Evolutionary conservation across 257 asterid species (phyloP), one percentile per base, ranked within the genome.

Genomic region (Eustoma russellianum): DNA sequence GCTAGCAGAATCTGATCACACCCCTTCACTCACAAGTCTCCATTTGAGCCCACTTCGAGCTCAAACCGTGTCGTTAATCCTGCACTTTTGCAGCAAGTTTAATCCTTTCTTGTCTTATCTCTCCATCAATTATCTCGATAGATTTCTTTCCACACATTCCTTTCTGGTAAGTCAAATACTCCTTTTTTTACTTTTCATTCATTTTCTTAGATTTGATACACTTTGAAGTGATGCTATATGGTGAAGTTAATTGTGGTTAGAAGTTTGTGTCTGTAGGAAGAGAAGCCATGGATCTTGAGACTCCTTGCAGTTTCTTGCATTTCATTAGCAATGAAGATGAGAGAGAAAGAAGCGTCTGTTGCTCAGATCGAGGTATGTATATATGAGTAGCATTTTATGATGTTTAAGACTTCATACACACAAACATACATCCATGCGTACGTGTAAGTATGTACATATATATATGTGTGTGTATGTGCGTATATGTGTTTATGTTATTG

Each of bases 321-420:
- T 67, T 74, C 89, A 0, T 63, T 86, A 50, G 93, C 95, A 44
- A 53, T 76, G 66, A 86, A 85, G 75, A 85, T 85, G 90, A 68
- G 64, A 64, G 72, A 74, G 66, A 54, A 66, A 43, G 82, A 66
- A 56, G 83, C 72, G 50, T 70, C 41, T 62, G 2, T 38, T 2
- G 68, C 72, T 60, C 64, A 74, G 1, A 24, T 24, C 3, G 30
- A 24, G 30, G 30, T n/a, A n/a, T n/a, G n/a, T n/a, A n/a, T n/a
- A n/a, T n/a, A n/a, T n/a, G n/a, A n/a, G n/a, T n/a, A n/a, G n/a
- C n/a, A n/a, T n/a, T n/a, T n/a, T n/a, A n/a, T n/a, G n/a, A n/a
- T n/a, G n/a, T n/a, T n/a, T n/a, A n/a, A n/a, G n/a, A n/a, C n/a
- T n/a, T n/a, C n/a, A n/a, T n/a, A n/a, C n/a, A n/a, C n/a, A n/a